These are phyloP conservation scores for Mortierella sp. DNA, from an alignment of 371 early-diverging fungal species.

Conservation along the genomic window DNA sequence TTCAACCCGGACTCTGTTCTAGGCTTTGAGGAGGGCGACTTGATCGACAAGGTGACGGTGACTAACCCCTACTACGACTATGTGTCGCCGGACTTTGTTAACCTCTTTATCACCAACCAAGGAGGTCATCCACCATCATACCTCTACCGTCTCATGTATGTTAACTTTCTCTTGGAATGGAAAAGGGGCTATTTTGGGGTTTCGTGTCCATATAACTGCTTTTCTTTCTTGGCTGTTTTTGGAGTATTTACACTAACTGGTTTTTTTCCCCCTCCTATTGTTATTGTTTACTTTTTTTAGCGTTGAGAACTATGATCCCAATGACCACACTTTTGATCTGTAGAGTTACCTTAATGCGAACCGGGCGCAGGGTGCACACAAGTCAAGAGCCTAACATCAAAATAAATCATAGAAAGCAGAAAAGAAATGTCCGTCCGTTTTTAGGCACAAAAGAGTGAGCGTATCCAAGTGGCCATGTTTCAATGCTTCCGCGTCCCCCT, in stretches of 20 bases:
- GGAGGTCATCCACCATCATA: slow-evolving; percentile 86
- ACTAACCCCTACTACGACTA: slow-evolving; percentile 93
- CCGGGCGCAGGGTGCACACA: too few relatives aligned
- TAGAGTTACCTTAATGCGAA: background rate
- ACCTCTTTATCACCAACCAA: slow-evolving; percentile 92
- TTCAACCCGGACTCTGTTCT: slow-evolving; percentile 86
- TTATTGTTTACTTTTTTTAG: background rate
- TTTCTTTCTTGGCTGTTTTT: too few relatives aligned
- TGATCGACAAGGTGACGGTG: slow-evolving; percentile 85
- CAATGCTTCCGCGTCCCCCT: background rate
- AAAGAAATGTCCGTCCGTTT: background rate
- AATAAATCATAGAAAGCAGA: too few relatives aligned
- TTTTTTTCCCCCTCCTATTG: too few relatives aligned
- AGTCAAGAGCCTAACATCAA: too few relatives aligned
- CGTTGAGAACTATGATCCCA: slow-evolving; percentile 77
- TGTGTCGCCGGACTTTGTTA: slow-evolving; percentile 91
- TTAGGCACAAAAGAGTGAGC: background rate
- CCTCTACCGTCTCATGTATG: slow-evolving; percentile 80
- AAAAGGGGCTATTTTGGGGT: too few relatives aligned
- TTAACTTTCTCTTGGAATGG: background rate
- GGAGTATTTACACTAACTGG: too few relatives aligned
- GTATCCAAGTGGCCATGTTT: background rate
- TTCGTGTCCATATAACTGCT: background rate
- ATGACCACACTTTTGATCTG: slow-evolving; percentile 63
- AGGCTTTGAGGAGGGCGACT: slow-evolving; percentile 83